These are phyloP conservation scores for Acorus calamus DNA, from an alignment of 106 monocot species.

Conservation along the genomic window DNA sequence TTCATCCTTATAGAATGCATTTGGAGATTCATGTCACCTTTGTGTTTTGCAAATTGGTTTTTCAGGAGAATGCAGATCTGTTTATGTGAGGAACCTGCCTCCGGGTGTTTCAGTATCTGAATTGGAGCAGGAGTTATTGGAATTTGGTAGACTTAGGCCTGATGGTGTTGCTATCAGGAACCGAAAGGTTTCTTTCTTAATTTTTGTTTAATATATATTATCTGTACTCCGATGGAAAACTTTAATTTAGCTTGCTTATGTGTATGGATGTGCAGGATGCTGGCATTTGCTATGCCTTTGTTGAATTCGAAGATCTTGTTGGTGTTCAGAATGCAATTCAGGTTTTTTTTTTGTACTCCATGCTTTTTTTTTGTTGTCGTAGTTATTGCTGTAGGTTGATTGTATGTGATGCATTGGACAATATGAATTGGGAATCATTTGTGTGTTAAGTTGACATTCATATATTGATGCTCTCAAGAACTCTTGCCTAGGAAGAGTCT, in stretches of 20 bases:
- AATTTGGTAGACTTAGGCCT: slow-evolving; percentile 55
- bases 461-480: too few relatives aligned
- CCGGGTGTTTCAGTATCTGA: slow-evolving; percentile 38
- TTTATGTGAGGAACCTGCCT: slow-evolving; percentile 73
- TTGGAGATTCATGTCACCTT: too few relatives aligned
- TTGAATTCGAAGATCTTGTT: slow-evolving; percentile 66
- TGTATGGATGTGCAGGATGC: slow-evolving; percentile 40
- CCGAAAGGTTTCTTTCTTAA: slow-evolving; percentile 45
- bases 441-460: too few relatives aligned
- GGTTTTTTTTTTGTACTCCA: slow-evolving; percentile 25
- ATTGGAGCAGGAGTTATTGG: slow-evolving; percentile 60
- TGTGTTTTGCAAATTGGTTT: background rate
- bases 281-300: slow-evolving; percentile 68
- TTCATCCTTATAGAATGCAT: too few relatives aligned
- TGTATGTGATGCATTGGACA: too few relatives aligned
- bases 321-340: slow-evolving; percentile 68
- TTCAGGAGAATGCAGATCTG: slow-evolving; percentile 64
- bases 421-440: too few relatives aligned
- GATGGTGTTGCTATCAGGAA: slow-evolving; percentile 67
- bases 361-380: background rate
- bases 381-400: too few relatives aligned
- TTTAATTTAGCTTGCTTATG: too few relatives aligned
- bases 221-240: too few relatives aligned
- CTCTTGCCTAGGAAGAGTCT: too few relatives aligned
- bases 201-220: too few relatives aligned